phyloP scores from a whole-genome alignment of 306 rosid genomes.

The Sphenostylis stenocarpa region DNA sequence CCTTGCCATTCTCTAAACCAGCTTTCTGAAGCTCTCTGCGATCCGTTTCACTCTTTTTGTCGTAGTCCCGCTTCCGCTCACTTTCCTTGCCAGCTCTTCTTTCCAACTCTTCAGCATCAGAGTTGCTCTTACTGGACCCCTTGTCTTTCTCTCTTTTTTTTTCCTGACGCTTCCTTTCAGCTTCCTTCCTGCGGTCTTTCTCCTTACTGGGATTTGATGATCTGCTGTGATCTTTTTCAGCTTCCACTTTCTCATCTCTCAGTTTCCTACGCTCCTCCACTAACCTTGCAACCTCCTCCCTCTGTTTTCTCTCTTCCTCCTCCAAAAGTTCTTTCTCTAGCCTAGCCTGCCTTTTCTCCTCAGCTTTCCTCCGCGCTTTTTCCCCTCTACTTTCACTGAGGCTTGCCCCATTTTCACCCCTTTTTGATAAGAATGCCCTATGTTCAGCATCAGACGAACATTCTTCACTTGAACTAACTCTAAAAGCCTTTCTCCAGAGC shows the following conservation, averaged over 20 bases:
- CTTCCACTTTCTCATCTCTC: slow-evolving; percentile 89
- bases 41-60: slow-evolving; percentile 68
- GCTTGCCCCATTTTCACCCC: slow-evolving; percentile 73
- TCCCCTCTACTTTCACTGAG: slow-evolving; percentile 86
- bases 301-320: slow-evolving; percentile 97
- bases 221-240: slow-evolving; percentile 68
- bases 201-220: slow-evolving; percentile 53
- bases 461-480: slow-evolving; percentile 75
- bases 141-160: slow-evolving; percentile 86
- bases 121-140: slow-evolving; percentile 93
- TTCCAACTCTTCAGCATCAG: slow-evolving; percentile 92
- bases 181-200: slow-evolving; percentile 73
- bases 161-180: slow-evolving; percentile 86
- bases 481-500: slow-evolving; percentile 92
- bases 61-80: slow-evolving; percentile 70
- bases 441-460: slow-evolving; percentile 75
- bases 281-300: slow-evolving; percentile 97
- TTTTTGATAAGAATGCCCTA: slow-evolving; percentile 65
- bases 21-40: slow-evolving; percentile 64
- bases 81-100: slow-evolving; percentile 79
- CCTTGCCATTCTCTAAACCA: slow-evolving; percentile 59
- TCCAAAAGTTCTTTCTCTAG: slow-evolving; percentile 88
- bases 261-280: slow-evolving; percentile 95
- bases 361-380: slow-evolving; percentile 98
- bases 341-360: slow-evolving; percentile 98